Conservation (phyloP, 495 filamentous ascomycete species). For the Chaetomium cochliodes region DNA sequence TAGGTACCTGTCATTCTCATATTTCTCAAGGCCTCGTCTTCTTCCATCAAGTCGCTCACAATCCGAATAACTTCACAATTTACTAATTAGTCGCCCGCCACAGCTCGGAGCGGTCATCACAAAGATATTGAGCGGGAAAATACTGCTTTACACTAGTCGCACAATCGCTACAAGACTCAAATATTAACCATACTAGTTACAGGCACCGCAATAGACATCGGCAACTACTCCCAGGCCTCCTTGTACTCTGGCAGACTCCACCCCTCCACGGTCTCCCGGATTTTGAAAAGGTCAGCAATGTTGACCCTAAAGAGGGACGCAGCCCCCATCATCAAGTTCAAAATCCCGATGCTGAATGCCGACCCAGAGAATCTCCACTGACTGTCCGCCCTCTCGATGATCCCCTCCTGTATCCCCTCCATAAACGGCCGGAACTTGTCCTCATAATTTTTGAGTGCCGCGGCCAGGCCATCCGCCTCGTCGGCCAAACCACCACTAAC, state of each 20-base stretch:
- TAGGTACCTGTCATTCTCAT: too few species aligned
- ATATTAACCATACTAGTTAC: neutral
- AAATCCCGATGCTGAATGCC: neutral
- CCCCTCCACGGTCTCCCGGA: neutral
- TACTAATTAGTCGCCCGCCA: too few species aligned
- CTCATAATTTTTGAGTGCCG: neutral
- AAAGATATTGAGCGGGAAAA: too few species aligned
- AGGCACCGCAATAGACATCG: neutral
- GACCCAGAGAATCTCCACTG: constrained; percentile 7
- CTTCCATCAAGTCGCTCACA: too few species aligned
- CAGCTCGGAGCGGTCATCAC: too few species aligned
- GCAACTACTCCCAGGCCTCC: neutral
- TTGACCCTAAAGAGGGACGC: neutral
- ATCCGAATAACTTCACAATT: too few species aligned
- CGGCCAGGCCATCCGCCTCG: neutral
- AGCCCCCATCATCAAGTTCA: neutral
- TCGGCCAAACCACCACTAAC: constrained; percentile 5
- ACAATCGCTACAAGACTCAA: neutral
- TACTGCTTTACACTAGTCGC: neutral
- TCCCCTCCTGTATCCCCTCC: neutral
- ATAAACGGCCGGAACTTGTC: constrained; percentile 7
- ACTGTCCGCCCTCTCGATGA: neutral
- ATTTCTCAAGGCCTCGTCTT: too few species aligned
- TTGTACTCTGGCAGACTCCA: neutral
- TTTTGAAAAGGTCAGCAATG: neutral